Percentiles rank a stretch among this genome's conserved stretches.
Conservation (phyloP, 257 asterid genomes). For the Catharanthus roseus region DNA sequence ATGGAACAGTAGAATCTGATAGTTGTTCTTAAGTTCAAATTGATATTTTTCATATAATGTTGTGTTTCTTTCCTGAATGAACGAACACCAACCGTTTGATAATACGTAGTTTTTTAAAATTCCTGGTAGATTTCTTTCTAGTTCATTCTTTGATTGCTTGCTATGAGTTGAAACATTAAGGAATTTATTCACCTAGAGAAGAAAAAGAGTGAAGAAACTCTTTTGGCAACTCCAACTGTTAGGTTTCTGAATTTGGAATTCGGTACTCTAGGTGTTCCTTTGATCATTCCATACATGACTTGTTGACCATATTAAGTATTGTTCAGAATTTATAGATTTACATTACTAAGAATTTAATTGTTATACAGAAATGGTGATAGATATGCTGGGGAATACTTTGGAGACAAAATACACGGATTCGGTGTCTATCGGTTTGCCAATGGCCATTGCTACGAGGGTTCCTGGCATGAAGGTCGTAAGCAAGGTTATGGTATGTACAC, state of each 20-base stretch:
- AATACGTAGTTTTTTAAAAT: not conserved
- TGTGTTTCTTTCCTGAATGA: not conserved
- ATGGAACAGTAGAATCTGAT: not conserved
- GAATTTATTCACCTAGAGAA: not conserved
- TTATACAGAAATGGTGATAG: constrained; percentile 68
- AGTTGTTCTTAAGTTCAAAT: not conserved
- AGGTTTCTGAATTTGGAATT: not conserved
- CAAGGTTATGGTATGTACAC: constrained; percentile 82
- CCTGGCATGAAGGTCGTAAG: constrained; percentile 94
- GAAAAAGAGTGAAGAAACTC: too few species aligned
- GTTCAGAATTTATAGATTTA: not conserved
- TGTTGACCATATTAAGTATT: not conserved
- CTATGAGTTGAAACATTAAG: not conserved
- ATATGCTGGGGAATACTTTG: constrained; percentile 80
- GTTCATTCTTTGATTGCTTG: constrained; percentile 3
- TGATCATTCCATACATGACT: not conserved
- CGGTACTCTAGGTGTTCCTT: not conserved
- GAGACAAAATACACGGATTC: constrained; percentile 79
- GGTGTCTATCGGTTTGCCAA: constrained; percentile 80
- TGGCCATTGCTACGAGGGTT: constrained; percentile 85
- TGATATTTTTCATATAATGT: not conserved
- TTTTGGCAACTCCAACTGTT: not conserved
- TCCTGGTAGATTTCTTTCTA: not conserved
- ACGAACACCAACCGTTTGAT: not conserved
- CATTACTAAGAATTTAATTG: not conserved